Conservation (phyloP, 75 land plant species). For the Isoetes taiwanensis region DNA sequence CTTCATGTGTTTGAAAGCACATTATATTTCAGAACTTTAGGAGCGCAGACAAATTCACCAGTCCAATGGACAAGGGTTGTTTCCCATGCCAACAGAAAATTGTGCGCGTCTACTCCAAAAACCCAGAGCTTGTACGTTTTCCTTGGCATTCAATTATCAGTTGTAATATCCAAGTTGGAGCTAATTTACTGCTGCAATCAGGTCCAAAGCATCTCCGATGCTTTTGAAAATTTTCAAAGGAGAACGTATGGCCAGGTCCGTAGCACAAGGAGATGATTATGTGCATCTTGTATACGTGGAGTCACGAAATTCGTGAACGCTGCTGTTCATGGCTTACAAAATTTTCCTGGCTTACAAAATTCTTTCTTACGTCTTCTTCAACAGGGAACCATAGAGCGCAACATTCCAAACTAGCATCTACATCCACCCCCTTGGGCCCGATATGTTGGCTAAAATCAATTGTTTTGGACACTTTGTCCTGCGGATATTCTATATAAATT, state of each 20-base stretch:
- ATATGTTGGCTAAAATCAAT: no score
- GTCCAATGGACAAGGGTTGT: slow-evolving; percentile 37
- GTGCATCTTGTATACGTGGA: no score
- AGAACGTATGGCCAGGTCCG: slow-evolving; percentile 73
- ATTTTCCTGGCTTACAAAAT: no score
- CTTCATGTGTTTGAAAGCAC: neutral
- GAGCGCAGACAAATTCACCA: slow-evolving; percentile 40
- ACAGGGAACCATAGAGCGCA: no score
- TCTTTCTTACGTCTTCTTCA: no score
- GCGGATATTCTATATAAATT: no score
- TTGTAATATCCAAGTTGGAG: neutral
- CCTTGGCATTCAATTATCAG: neutral
- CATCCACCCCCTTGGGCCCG: no score
- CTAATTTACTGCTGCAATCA: slow-evolving; percentile 8
- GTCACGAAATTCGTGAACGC: no score
- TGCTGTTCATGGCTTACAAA: no score
- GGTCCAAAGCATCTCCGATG: slow-evolving; percentile 85
- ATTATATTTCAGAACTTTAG: slow-evolving; percentile 59
- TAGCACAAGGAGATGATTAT: no score
- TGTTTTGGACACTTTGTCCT: no score
- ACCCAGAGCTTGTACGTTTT: slow-evolving; percentile 60
- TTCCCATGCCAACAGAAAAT: slow-evolving; percentile 71
- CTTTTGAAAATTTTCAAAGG: slow-evolving; percentile 79
- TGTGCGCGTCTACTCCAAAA: slow-evolving; percentile 81
- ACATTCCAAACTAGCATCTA: no score